Conservation (phyloP, 768 basidiomycete species). For the Dentipellis fragilis region DNA sequence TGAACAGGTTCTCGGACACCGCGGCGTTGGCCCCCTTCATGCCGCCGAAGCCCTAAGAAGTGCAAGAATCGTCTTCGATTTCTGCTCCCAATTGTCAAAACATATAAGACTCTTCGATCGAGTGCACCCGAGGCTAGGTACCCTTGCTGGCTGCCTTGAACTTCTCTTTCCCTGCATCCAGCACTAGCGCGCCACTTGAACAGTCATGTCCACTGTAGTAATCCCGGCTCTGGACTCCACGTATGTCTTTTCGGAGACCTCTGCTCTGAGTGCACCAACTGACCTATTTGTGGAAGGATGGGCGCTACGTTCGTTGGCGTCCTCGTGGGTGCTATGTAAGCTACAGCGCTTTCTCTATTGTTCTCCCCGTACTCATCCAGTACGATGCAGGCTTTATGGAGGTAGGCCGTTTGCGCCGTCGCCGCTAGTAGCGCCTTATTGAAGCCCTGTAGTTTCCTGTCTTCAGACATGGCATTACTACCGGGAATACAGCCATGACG, state of each 20-base stretch:
- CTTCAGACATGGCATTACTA: slow-evolving; percentile 5
- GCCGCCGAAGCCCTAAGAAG: no score
- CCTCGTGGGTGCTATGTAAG: background rate
- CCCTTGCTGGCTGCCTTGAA: no score
- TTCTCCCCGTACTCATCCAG: background rate
- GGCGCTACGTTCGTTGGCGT: background rate
- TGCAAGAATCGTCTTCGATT: no score
- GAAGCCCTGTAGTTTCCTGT: background rate
- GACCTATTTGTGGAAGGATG: background rate
- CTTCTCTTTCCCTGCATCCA: no score
- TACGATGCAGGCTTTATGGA: background rate
- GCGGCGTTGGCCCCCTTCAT: no score
- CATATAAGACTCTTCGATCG: no score
- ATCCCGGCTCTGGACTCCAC: background rate
- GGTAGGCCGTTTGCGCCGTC: background rate
- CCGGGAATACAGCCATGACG: background rate
- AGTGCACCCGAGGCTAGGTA: no score
- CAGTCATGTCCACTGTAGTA: background rate
- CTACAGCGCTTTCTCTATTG: background rate
- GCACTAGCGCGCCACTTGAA: background rate
- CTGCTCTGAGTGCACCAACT: background rate
- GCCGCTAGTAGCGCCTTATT: background rate
- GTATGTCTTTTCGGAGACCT: background rate
- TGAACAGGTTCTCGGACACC: no score
- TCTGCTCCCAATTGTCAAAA: no score